phyloP scores from a whole-genome alignment of 2,329 filamentous ascomycete species.

The Phoma herbarum region DNA sequence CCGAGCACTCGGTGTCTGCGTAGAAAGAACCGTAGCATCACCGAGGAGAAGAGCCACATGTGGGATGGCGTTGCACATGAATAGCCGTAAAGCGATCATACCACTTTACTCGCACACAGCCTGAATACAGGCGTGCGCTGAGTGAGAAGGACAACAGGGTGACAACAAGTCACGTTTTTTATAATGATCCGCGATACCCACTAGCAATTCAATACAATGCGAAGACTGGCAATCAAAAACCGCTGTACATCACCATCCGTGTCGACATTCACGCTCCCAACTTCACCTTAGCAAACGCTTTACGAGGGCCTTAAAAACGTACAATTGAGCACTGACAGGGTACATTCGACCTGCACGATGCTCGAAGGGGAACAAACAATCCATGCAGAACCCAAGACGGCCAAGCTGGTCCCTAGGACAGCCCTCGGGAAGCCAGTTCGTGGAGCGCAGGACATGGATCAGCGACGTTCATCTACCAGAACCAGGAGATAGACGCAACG shows the following conservation, averaged over 20 bases:
- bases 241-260: too few species aligned
- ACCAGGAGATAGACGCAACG: neutral
- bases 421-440: neutral
- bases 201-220: constrained; percentile 18
- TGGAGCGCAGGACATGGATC: neutral
- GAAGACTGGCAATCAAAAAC: too few species aligned
- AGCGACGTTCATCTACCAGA: neutral
- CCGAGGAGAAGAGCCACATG: constrained; percentile 22
- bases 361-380: neutral
- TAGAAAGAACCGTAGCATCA: constrained; percentile 22
- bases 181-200: constrained; percentile 21
- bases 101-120: neutral
- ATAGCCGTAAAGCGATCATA: neutral
- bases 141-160: neutral
- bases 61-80: constrained; percentile 20
- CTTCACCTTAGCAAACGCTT: neutral
- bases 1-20: constrained; percentile 19
- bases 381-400: neutral
- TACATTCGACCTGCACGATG: neutral
- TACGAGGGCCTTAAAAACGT: neutral
- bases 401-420: neutral
- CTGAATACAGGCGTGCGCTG: neutral
- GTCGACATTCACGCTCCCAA: neutral
- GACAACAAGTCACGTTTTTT: neutral
- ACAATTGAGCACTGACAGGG: neutral